Percentiles rank a stretch among this genome's conserved stretches.
Conservation (phyloP, 2,329 filamentous ascomycete genomes). For the Colletotrichum paranaense region DNA sequence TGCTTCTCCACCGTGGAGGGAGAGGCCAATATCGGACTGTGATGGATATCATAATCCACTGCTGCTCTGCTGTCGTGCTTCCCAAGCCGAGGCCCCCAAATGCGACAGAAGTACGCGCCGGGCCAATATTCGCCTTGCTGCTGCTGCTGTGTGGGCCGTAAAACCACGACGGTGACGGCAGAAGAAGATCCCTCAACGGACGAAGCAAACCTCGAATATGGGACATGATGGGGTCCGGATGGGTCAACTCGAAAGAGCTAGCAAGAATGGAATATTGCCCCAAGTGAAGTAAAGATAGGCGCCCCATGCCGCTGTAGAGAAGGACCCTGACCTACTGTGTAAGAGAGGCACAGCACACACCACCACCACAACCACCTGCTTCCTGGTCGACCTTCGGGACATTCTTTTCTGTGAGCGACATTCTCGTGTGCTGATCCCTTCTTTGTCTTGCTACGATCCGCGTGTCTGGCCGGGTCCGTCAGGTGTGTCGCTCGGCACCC, state of each 20-base stretch:
- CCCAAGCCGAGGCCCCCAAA: not conserved
- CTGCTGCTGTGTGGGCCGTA: not conserved
- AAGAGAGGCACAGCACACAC: not conserved
- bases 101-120: not conserved
- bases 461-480: slow-evolving; percentile 13
- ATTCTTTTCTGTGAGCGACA: slow-evolving; percentile 1
- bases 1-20: not conserved
- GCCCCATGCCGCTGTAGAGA: slow-evolving; percentile 8
- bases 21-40: not conserved
- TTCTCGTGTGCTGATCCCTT: slow-evolving; percentile 20
- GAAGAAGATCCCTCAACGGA: not conserved
- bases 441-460: slow-evolving; percentile 22
- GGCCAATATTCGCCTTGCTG: not conserved
- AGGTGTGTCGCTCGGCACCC: slow-evolving; percentile 11
- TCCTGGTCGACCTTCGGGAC: slow-evolving; percentile 8
- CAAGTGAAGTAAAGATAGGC: slow-evolving; percentile 2
- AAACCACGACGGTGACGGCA: slow-evolving; percentile 24
- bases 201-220: slow-evolving; percentile 1
- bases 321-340: not conserved
- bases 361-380: not conserved
- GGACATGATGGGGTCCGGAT: not conserved
- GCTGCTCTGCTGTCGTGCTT: not conserved
- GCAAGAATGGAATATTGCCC: not conserved
- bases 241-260: not conserved
- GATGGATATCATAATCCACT: not conserved